Base-by-base conservation (phyloP, 371 early-diverging fungal species). In the Mortierella sp. region DNA sequence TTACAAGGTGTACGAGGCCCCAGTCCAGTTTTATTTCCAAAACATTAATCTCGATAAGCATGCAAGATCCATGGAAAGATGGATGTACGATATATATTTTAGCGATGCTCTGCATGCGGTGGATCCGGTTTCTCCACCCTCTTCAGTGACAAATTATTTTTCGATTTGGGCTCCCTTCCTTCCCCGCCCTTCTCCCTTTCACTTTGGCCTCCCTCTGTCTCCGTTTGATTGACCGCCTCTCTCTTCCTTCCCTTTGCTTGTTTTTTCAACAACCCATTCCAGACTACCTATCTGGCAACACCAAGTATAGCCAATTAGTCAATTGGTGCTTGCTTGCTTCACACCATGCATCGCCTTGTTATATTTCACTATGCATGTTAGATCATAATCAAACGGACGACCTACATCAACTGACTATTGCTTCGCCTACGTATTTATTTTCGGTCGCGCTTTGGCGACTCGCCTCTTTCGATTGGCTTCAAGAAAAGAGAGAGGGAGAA, bases 81-180 rank as follows among this genome's bases (percentile, higher is more conserved):
- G n/a, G n/a, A n/a, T n/a, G n/a, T n/a, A n/a, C n/a, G n/a, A 55
- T 31, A 26, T 31, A 31, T 29, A 50, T 24, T 4, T 29, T 13
- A 53, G 5, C 37, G 48, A 48, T n/a, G 6, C 13, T 22, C 9
- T n/a, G 2, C 14, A 14, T n/a, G 22, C 61, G 61, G 61, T 19
- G 19, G 34, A 58, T 58, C 58, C 34, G 58, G 58, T 58, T 58
- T 58, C 34, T 58, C 37, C 61, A 22, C 61, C 34, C 53, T 53
- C 29, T 14, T 22, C 58, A 34, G 19, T 58, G 8, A 58, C 19
- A 58, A 34, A 1, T 22, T 16, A 19, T 58, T 3, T 34, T 19
- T 34, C 19, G 9, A 22, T 19, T 58, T 58, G 61, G 37, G 22
- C 61, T 58, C 61, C 58, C 58, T 19, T 58, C 58, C 61, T 22